These are phyloP conservation scores for Verticillium nubilum DNA, from an alignment of 2,329 filamentous ascomycete species.

Conservation along the genomic window DNA sequence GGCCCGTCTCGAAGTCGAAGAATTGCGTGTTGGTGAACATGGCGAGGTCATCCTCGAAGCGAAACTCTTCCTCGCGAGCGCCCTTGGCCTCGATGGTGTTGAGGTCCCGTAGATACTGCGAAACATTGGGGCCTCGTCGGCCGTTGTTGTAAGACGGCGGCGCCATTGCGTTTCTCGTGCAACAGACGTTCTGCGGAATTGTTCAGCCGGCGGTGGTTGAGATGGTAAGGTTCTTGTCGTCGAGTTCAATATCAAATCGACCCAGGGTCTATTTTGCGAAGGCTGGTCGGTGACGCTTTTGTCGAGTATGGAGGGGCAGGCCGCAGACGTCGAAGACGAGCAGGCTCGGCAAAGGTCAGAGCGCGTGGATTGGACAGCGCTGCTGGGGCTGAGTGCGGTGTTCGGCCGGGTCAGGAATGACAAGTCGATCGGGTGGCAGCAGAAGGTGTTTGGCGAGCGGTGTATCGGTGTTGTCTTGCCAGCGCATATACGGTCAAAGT, in stretches of 20 bases:
- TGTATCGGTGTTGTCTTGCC: background rate
- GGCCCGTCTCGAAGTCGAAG: constrained; percentile 69
- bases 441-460: background rate
- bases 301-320: background rate
- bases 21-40: constrained; percentile 81
- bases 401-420: background rate
- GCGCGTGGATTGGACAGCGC: background rate
- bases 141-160: constrained; percentile 57
- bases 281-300: background rate
- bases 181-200: background rate
- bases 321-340: background rate
- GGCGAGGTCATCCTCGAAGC: constrained; percentile 66
- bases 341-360: background rate
- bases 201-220: background rate
- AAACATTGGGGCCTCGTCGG: constrained; percentile 79
- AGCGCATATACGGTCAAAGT: background rate
- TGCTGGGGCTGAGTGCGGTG: background rate
- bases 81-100: constrained; percentile 56
- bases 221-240: background rate
- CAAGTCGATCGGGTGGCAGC: background rate
- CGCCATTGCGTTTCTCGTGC: constrained; percentile 50
- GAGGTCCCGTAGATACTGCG: constrained; percentile 81
- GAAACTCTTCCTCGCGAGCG: constrained; percentile 58
- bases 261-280: background rate
- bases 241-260: background rate